Evolutionary conservation across 73 alveolate genomes (phyloP).

Genomic region (Tetrahymena thermophila): DNA sequence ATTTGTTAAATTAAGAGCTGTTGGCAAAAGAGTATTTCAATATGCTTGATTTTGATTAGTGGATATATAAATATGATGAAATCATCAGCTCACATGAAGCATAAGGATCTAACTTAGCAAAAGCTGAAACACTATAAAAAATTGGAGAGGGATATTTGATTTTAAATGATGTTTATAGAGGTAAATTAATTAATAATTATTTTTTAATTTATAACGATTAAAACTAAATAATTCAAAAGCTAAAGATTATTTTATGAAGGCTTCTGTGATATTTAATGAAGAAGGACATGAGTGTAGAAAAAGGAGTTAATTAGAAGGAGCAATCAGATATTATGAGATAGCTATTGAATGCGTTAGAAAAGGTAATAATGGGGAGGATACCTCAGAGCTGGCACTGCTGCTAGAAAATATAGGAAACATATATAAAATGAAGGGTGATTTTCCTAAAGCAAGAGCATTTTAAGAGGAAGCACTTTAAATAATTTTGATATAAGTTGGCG

Average conservation of each 20-base stretch:
- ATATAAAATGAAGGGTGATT: conserved; percentile 34
- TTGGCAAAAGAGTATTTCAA: conserved; percentile 31
- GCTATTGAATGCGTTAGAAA: conserved; percentile 29
- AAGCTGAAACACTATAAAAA: conserved; percentile 16
- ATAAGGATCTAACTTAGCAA: not conserved
- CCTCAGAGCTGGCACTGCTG: conserved; percentile 22
- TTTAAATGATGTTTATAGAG: conserved; percentile 19
- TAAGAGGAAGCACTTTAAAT: conserved; percentile 38
- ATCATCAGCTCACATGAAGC: conserved; percentile 25
- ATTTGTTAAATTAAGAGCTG: conserved; percentile 8
- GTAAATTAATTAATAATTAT: not conserved
- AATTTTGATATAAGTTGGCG: conserved; percentile 17
- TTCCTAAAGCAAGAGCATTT: conserved; percentile 17
- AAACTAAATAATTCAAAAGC: not conserved
- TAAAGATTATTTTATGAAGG: conserved; percentile 34
- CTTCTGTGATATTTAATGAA: conserved; percentile 22
- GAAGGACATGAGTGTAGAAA: conserved; percentile 23
- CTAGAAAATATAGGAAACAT: conserved; percentile 30
- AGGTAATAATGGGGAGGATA: conserved; percentile 42
- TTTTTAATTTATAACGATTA: not conserved
- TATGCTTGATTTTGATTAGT: conserved; percentile 36
- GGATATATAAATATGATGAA: conserved; percentile 42
- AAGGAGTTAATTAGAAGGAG: conserved; percentile 18
- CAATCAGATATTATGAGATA: conserved; percentile 28
- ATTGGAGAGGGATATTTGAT: conserved; percentile 31